A percentile compares a stretch with the other conserved stretches of the same genome.
These are phyloP conservation scores for Blastomyces silverae DNA, from an alignment of 2,329 filamentous ascomycete genomes.

Conservation along the genomic window DNA sequence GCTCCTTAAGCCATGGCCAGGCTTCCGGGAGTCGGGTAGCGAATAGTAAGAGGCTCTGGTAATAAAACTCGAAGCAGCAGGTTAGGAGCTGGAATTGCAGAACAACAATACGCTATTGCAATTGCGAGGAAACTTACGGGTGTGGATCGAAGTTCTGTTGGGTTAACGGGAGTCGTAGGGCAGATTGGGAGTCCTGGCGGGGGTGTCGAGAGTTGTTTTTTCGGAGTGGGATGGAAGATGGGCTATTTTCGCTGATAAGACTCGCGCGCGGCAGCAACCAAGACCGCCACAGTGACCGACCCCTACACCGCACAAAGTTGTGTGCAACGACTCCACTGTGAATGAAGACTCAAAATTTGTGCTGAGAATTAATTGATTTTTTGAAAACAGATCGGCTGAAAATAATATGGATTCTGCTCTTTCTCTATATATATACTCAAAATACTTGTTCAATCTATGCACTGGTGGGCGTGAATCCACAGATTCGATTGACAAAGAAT, in stretches of 20 bases:
- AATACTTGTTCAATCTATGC: background rate
- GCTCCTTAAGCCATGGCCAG: constrained; percentile 11
- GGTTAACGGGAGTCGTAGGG: background rate
- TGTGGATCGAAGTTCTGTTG: background rate
- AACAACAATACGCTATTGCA: constrained; percentile 8
- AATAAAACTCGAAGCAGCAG: background rate
- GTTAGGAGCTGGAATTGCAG: constrained; percentile 12
- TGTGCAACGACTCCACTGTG: background rate
- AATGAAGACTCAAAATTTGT: background rate
- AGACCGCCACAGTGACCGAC: background rate
- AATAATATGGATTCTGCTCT: background rate
- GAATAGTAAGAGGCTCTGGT: background rate
- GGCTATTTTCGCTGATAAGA: background rate
- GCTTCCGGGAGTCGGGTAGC: background rate
- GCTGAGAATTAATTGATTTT: background rate
- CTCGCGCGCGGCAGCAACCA: background rate
- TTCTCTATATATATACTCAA: background rate
- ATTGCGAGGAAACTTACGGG: background rate
- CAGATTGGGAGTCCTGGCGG: background rate
- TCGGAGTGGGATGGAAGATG: background rate
- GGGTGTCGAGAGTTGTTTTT: background rate
- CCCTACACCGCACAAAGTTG: constrained; percentile 4
- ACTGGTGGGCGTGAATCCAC: background rate
- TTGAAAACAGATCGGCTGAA: background rate
- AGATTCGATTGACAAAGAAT: too few species aligned